A percentile compares a stretch with the other conserved stretches of the same genome.
Conservation (phyloP, 371 early-diverging fungal species). For the Vavraia culicis region DNA sequence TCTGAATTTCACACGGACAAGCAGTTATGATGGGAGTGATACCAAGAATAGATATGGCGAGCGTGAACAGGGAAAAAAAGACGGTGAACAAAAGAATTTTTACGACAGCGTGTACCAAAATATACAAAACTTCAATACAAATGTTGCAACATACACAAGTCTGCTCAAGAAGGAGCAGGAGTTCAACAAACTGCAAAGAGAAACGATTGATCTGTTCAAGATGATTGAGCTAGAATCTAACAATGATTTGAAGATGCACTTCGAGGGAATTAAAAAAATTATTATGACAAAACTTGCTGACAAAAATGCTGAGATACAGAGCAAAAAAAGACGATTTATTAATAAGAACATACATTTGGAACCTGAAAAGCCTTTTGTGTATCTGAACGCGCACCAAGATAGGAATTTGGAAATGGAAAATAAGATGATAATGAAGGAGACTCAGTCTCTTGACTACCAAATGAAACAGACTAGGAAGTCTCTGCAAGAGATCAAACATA, state of each 20-base stretch:
- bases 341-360: conserved; percentile 14
- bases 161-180: conserved; percentile 22
- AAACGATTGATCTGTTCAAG: conserved; percentile 13
- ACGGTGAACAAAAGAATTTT: conserved; percentile 8
- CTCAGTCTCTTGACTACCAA: conserved; percentile 13
- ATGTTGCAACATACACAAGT: conserved; percentile 4
- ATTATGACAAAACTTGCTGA: conserved; percentile 6
- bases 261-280: conserved; percentile 38
- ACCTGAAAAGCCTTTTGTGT: conserved; percentile 13
- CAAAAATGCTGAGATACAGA: conserved; percentile 6
- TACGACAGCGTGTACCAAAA: conserved; percentile 24
- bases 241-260: conserved; percentile 22
- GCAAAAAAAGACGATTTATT: conserved; percentile 8
- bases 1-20: conserved; percentile 1
- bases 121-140: conserved; percentile 9
- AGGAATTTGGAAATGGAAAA: conserved; percentile 30
- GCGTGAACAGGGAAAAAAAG: too few species aligned
- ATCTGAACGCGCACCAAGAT: background rate
- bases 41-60: background rate
- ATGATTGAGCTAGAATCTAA: conserved; percentile 13
- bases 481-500: conserved; percentile 30
- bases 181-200: conserved; percentile 7
- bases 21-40: background rate
- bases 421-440: conserved; percentile 17
- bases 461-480: conserved; percentile 11